Percentiles rank a stretch among this genome's conserved stretches.
Conservation (phyloP, 768 basidiomycete genomes). For the Neoboletus magnificus region DNA sequence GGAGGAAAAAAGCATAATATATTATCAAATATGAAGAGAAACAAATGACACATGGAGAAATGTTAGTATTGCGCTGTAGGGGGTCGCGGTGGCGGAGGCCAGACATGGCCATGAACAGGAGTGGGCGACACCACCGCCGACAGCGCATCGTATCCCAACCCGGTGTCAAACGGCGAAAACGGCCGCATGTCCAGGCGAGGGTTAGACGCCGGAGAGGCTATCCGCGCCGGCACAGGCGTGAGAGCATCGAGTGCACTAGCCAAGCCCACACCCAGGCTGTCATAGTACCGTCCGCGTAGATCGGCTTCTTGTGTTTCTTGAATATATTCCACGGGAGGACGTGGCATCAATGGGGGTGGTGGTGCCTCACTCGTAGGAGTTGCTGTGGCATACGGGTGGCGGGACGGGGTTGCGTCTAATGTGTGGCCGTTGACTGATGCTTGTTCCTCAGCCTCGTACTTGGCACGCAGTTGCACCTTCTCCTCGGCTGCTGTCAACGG, state of each 20-base stretch:
- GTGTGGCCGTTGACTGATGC: conserved; percentile 24
- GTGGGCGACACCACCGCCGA: conserved; percentile 1
- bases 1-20: conserved; percentile 6
- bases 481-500: conserved; percentile 73
- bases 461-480: conserved; percentile 65
- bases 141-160: conserved; percentile 17
- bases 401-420: not conserved
- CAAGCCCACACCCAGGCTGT: conserved; percentile 19
- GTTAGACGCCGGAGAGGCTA: conserved; percentile 9
- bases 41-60: not conserved
- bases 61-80: conserved; percentile 13
- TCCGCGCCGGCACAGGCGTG: conserved; percentile 16
- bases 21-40: conserved; percentile 16
- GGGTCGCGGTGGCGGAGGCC: conserved; percentile 9
- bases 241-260: conserved; percentile 36
- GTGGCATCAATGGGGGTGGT: conserved; percentile 72
- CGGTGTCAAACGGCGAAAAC: conserved; percentile 47
- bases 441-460: conserved; percentile 57
- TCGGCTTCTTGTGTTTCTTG: conserved; percentile 79
- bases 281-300: conserved; percentile 45
- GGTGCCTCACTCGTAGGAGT: conserved; percentile 38
- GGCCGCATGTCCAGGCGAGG: conserved; percentile 38
- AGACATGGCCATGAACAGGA: conserved; percentile 1
- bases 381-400: conserved; percentile 17
- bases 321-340: conserved; percentile 77